Base-by-base conservation (phyloP, 257 asterid species). In the Solanum microdontum region DNA sequence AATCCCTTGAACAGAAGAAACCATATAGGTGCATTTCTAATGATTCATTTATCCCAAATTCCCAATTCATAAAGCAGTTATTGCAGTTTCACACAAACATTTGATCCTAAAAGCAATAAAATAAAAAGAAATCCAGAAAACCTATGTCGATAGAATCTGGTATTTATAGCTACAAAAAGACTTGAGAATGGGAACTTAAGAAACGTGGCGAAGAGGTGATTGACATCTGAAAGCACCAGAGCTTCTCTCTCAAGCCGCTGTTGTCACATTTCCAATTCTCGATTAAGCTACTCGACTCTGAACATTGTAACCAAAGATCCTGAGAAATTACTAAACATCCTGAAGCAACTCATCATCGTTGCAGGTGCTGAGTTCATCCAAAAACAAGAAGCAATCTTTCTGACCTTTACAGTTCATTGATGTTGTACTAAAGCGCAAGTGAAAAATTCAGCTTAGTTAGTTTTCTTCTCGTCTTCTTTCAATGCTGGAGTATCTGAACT, bases 391-490 rank as follows among this genome's bases (percentile, higher is more conserved):
- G 51, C 2, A 73, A 21, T 34, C 45, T 73, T 73, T 73, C 80
- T 73, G 48, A 73, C 26, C 80, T 73, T 73, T 73, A 77, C 33
- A 77, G 62, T 77, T 40, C 66, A 7, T 26, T 43, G 66, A 80
- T 43, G 84, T 26, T 45, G 66, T 26, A 15, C 26, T 80, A 30
- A 48, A 48, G n/a, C 6, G 21, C 17, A 82, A 82, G 69, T 3
- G 58, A 77, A 68, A 55, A 83, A 89, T 55, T 73, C 60, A 66
- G 86, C 89, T 94, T 93, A 95, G 89, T 95, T 97, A 64, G 98
- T 97, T 90, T 95, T 97, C 97, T 97, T 97, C 86, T 95, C 96
- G 4, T 92, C 98, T 91, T 89, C 98, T 4, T 88, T 90, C 66
- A 87, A 89, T 85, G 94, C 88, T 40, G 92, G 73, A 43, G 87